Evolutionary conservation across 106 monocot genomes (phyloP), one percentile per base, ranked within the genome.

Genomic region (Acanthochlamys bracteata): DNA sequence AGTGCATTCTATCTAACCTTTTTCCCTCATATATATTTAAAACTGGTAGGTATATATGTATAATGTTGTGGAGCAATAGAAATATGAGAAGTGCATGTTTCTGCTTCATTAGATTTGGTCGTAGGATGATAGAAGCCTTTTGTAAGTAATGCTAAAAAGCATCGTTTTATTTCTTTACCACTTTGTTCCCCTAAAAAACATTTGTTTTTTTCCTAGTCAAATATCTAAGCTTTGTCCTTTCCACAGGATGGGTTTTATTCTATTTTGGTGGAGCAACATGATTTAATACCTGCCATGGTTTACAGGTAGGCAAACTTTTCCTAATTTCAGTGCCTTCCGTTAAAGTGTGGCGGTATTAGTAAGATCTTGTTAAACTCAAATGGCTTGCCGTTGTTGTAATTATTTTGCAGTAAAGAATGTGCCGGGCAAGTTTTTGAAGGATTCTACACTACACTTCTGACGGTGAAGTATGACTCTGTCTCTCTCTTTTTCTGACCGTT

Each of bases 231-330:
- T 11, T 24, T 69, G 10, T 49, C 55, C 2, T 73, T 47, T 40
- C 17, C 63, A 22, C 73, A 84, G 83, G 76, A 69, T 72, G 69
- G 71, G 69, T 92, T 88, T 71, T 41, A 65, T 24, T 72, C 79
- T 56, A 77, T 80, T 64, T 17, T 57, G 55, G 63, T 26, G 49
- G 20, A 42, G 20, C 51, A 64, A 4, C 42, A 19, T 68, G 81
- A 88, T 76, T 22, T 84, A 64, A 25, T 88, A 61, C 63, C 78
- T 53, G 65, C 68, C 11, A 87, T 92, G 81, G 69, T 88, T 63
- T 55, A 72, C 63, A 79, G 79, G 92, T 90, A 86, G 57, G 55
- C 62, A 66, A 15, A 57, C 12, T 4, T 0, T 39, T 21, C 53
- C 4, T 25, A 24, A 69, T 55, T 4, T 42, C 55, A 19, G 25